phyloP scores from a whole-genome alignment of 2,329 filamentous ascomycete genomes.

The Shiraia sp. region DNA sequence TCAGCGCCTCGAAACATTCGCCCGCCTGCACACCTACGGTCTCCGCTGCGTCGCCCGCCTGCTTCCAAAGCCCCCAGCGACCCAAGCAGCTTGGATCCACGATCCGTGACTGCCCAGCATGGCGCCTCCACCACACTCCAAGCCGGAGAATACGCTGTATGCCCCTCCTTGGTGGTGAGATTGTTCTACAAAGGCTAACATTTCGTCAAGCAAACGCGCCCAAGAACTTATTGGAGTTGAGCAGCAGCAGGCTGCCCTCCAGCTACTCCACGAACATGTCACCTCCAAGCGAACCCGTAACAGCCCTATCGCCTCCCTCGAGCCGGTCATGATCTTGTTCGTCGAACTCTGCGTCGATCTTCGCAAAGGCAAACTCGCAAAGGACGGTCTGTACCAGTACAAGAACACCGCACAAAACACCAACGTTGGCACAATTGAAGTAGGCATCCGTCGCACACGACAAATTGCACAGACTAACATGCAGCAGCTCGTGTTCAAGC shows the following conservation, averaged over 20 bases:
- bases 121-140: conserved; percentile 96
- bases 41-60: conserved; percentile 32
- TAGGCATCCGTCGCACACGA: conserved; percentile 43
- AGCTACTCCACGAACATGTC: conserved; percentile 97
- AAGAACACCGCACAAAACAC: conserved; percentile 99
- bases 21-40: conserved; percentile 1
- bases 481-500: conserved; percentile 77
- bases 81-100: conserved; percentile 29
- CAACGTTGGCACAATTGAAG: conserved; percentile 96
- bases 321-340: conserved; percentile 97
- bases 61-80: conserved; percentile 33
- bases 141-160: conserved; percentile 93
- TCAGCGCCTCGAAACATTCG: conserved; percentile 21
- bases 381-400: conserved; percentile 99
- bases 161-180: conserved; percentile 14
- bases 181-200: conserved; percentile 8
- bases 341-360: conserved; percentile 96
- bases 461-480: conserved; percentile 11
- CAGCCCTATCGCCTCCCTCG: conserved; percentile 91
- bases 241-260: conserved; percentile 89
- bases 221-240: conserved; percentile 98
- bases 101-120: conserved; percentile 55
- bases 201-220: conserved; percentile 64
- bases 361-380: conserved; percentile 96
- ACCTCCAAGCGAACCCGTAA: conserved; percentile 97